Evolutionary conservation across 2,329 filamentous ascomycete species (phyloP).

Genomic region (Alternaria dauci): DNA sequence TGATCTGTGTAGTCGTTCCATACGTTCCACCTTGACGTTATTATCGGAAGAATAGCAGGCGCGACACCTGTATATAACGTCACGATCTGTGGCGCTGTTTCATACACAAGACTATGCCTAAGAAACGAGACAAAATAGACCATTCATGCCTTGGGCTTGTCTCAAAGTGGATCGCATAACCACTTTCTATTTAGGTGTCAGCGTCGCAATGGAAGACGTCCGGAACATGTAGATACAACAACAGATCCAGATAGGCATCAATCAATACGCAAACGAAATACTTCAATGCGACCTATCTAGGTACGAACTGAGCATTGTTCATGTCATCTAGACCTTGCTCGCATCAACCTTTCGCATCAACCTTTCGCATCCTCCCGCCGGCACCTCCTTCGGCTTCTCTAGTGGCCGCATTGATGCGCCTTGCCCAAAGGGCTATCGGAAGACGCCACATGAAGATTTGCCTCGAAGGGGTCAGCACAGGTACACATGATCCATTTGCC

Average conservation of each 20-base stretch:
- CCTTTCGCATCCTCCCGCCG: not conserved
- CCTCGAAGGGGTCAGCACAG: not conserved
- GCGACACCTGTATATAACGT: not conserved
- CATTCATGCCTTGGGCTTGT: not conserved
- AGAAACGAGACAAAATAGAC: not conserved
- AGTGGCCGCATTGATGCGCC: not conserved
- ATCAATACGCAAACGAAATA: not conserved
- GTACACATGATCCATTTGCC: not conserved
- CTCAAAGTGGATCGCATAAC: not conserved
- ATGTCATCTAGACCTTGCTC: not conserved
- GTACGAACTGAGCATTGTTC: not conserved
- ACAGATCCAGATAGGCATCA: not conserved
- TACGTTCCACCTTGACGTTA: not conserved
- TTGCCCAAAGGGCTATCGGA: slow-evolving; percentile 1
- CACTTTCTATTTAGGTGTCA: not conserved
- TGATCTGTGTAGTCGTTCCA: not conserved
- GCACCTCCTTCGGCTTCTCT: not conserved
- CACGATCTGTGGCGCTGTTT: slow-evolving; percentile 1
- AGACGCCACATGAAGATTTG: not conserved
- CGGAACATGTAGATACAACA: not conserved
- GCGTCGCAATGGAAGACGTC: not conserved
- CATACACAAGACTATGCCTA: not conserved
- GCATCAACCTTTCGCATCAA: not conserved
- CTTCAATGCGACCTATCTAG: not conserved
- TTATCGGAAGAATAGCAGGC: not conserved